A percentile compares a stretch with the other conserved stretches of the same genome.
Evolutionary conservation across 306 rosid species (phyloP).

Genomic region (Ochetophila trinervis): DNA sequence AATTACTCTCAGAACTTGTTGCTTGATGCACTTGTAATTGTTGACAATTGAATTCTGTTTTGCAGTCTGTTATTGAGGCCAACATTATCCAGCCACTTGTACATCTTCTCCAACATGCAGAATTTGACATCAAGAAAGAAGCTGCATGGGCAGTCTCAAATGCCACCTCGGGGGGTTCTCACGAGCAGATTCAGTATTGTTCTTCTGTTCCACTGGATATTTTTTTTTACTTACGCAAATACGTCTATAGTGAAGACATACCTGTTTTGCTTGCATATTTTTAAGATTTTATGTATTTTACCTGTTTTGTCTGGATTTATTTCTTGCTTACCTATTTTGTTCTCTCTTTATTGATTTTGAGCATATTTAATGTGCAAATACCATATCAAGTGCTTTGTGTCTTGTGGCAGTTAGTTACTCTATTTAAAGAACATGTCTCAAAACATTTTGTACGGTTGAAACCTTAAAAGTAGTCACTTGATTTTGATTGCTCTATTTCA

Average conservation of each 20-base stretch:
- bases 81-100: constrained; percentile 50
- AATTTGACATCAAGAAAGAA: constrained; percentile 71
- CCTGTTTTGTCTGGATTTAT: too few relatives aligned
- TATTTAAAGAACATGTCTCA: too few relatives aligned
- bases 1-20: not conserved
- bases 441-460: too few relatives aligned
- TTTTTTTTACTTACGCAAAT: not conserved
- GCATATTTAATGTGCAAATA: not conserved
- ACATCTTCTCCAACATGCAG: constrained; percentile 56
- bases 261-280: not conserved
- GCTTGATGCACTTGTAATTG: not conserved
- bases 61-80: constrained; percentile 65
- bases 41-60: constrained; percentile 12
- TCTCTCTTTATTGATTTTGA: too few relatives aligned
- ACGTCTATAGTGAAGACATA: not conserved
- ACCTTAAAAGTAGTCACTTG: too few relatives aligned
- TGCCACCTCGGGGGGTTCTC: constrained; percentile 70
- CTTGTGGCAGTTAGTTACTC: too few relatives aligned
- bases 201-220: not conserved
- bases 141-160: constrained; percentile 78
- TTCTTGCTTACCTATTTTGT: not conserved
- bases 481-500: too few relatives aligned
- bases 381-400: not conserved
- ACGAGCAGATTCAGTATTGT: constrained; percentile 65
- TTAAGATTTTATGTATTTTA: too few relatives aligned